Conservation (phyloP, 768 basidiomycete species). For the Harrya chromipes region DNA sequence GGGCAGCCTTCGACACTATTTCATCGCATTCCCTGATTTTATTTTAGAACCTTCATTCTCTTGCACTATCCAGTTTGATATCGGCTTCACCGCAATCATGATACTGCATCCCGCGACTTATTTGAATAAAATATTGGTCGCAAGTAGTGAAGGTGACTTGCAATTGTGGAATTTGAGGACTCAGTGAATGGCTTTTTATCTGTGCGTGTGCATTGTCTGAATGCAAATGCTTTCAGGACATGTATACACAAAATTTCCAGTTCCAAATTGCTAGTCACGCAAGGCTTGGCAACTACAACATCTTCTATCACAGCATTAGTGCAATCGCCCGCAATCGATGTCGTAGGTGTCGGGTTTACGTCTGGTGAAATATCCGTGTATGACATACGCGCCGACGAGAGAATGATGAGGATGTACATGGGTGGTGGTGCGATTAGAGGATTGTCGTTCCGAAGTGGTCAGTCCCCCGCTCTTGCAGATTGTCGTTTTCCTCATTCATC, state of each 20-base stretch:
- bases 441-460: slow-evolving; percentile 85
- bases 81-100: slow-evolving; percentile 79
- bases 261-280: slow-evolving; percentile 47
- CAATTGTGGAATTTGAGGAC: slow-evolving; percentile 95
- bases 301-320: slow-evolving; percentile 65
- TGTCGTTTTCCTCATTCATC: slow-evolving; percentile 1
- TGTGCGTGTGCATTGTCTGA: neutral
- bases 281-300: slow-evolving; percentile 26
- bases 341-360: slow-evolving; percentile 88
- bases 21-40: slow-evolving; percentile 11
- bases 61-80: slow-evolving; percentile 72
- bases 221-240: slow-evolving; percentile 43
- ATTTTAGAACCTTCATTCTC: slow-evolving; percentile 27
- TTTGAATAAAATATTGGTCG: slow-evolving; percentile 90
- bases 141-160: slow-evolving; percentile 74
- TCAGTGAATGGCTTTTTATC: slow-evolving; percentile 45
- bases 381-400: slow-evolving; percentile 88
- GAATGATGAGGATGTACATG: slow-evolving; percentile 86
- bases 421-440: slow-evolving; percentile 77
- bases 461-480: slow-evolving; percentile 20
- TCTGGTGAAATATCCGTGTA: slow-evolving; percentile 87
- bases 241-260: slow-evolving; percentile 78
- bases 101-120: slow-evolving; percentile 95
- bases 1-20: slow-evolving; percentile 13
- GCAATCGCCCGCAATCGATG: slow-evolving; percentile 95